These are phyloP conservation scores for Aspergillus neoniger DNA, from an alignment of 2,329 filamentous ascomycete genomes.

Conservation along the genomic window DNA sequence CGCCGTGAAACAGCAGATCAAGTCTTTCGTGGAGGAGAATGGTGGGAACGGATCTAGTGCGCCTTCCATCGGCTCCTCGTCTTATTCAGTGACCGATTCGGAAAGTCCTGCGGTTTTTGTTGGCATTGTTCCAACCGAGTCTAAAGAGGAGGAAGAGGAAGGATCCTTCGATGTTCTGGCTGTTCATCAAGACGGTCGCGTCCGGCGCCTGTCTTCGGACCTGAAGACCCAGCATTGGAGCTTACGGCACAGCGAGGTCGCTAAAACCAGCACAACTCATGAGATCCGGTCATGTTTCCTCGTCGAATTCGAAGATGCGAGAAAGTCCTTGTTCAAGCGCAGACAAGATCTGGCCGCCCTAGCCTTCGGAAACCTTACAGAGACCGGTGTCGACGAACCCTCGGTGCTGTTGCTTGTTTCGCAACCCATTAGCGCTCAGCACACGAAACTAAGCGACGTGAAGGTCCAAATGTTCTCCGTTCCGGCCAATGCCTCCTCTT, in stretches of 20 bases:
- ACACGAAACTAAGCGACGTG: conserved; percentile 37
- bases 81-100: conserved; percentile 41
- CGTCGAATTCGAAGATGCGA: conserved; percentile 45
- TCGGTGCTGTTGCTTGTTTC: conserved; percentile 45
- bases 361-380: conserved; percentile 35
- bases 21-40: conserved; percentile 57
- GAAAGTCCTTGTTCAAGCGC: conserved; percentile 42
- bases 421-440: conserved; percentile 33
- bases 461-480: conserved; percentile 44
- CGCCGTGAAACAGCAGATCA: conserved; percentile 52
- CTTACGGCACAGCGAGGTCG: conserved; percentile 37
- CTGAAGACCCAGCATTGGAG: conserved; percentile 44
- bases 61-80: conserved; percentile 41
- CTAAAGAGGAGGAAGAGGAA: conserved; percentile 26
- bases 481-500: conserved; percentile 28
- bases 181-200: conserved; percentile 47
- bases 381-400: conserved; percentile 31
- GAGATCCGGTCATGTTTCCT: conserved; percentile 40
- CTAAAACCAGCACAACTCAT: conserved; percentile 30
- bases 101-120: conserved; percentile 42
- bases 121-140: conserved; percentile 37
- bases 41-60: conserved; percentile 33
- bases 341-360: conserved; percentile 43
- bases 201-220: conserved; percentile 44
- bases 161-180: conserved; percentile 44